These are phyloP conservation scores for Polyporus arcularius DNA, from an alignment of 768 basidiomycete genomes.

Conservation along the genomic window DNA sequence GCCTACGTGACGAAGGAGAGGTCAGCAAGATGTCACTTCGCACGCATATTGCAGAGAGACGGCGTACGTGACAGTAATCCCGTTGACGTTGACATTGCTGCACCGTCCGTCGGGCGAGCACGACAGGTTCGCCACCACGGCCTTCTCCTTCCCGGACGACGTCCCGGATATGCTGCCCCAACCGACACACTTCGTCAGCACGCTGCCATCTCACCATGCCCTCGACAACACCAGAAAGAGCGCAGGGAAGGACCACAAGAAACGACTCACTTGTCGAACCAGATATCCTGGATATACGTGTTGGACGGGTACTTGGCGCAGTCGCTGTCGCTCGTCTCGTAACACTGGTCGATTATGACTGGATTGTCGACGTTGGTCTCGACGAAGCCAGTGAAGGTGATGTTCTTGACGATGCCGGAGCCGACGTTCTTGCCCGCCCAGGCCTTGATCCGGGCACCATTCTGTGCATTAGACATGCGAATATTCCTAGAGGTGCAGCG, in stretches of 20 bases:
- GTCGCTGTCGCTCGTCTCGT: constrained; percentile 45
- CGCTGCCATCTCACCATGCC: too few relatives aligned
- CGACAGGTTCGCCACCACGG: constrained; percentile 52
- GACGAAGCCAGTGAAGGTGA: constrained; percentile 53
- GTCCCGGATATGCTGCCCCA: constrained; percentile 55
- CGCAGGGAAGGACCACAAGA: background rate
- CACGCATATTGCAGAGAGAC: background rate
- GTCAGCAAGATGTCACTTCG: background rate
- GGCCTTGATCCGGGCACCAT: constrained; percentile 70
- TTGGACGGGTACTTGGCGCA: constrained; percentile 60
- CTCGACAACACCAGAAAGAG: too few relatives aligned
- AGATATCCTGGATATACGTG: constrained; percentile 56
- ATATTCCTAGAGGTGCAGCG: constrained; percentile 42
- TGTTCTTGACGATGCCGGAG: constrained; percentile 56
- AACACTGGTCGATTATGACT: constrained; percentile 62
- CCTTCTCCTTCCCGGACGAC: constrained; percentile 45
- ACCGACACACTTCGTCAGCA: background rate
- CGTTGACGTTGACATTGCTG: constrained; percentile 47
- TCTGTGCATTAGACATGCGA: constrained; percentile 61
- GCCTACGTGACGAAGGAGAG: constrained; percentile 4
- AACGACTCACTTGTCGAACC: constrained; percentile 47
- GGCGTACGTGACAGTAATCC: constrained; percentile 47
- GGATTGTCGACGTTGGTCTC: constrained; percentile 60
- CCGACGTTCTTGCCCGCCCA: constrained; percentile 64
- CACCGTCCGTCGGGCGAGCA: constrained; percentile 60